phyloP scores from a whole-genome alignment of 768 basidiomycete genomes.

The Rubroboletus satanas region DNA sequence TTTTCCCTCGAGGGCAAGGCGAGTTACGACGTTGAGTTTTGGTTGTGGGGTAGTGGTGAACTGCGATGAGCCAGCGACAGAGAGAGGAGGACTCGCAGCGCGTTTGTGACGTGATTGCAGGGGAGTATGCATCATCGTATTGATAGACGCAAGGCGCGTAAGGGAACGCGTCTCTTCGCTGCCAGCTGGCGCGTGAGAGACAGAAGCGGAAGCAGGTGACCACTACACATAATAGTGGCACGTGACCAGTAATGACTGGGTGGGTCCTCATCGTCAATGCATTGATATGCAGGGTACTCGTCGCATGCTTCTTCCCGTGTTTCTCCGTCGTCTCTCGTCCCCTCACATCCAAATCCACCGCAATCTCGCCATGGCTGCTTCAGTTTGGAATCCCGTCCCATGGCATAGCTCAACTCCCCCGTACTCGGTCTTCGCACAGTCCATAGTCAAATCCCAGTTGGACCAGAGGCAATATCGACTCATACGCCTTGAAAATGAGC shows the following conservation, averaged over 20 bases:
- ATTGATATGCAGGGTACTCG: slow-evolving; percentile 14
- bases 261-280: not conserved
- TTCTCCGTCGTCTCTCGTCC: slow-evolving; percentile 5
- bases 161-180: slow-evolving; percentile 20
- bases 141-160: not conserved
- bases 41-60: slow-evolving; percentile 42
- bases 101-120: slow-evolving; percentile 29
- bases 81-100: slow-evolving; percentile 30
- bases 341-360: slow-evolving; percentile 1
- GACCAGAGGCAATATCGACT: slow-evolving; percentile 80
- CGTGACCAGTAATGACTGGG: slow-evolving; percentile 23
- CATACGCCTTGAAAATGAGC: slow-evolving; percentile 81
- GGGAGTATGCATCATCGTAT: slow-evolving; percentile 13
- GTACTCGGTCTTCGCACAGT: slow-evolving; percentile 52
- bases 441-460: slow-evolving; percentile 66
- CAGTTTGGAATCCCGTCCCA: slow-evolving; percentile 22
- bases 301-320: slow-evolving; percentile 11
- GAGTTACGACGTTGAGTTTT: slow-evolving; percentile 66
- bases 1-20: slow-evolving; percentile 71
- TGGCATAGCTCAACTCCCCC: slow-evolving; percentile 32
- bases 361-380: slow-evolving; percentile 19
- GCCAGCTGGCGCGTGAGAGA: slow-evolving; percentile 5
- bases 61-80: slow-evolving; percentile 38
- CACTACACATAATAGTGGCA: not conserved
- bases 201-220: not conserved